Percentiles rank a stretch among this genome's conserved stretches.
These are phyloP conservation scores for Alternaria brassicicola DNA, from an alignment of 2,329 filamentous ascomycete species.

Conservation along the genomic window DNA sequence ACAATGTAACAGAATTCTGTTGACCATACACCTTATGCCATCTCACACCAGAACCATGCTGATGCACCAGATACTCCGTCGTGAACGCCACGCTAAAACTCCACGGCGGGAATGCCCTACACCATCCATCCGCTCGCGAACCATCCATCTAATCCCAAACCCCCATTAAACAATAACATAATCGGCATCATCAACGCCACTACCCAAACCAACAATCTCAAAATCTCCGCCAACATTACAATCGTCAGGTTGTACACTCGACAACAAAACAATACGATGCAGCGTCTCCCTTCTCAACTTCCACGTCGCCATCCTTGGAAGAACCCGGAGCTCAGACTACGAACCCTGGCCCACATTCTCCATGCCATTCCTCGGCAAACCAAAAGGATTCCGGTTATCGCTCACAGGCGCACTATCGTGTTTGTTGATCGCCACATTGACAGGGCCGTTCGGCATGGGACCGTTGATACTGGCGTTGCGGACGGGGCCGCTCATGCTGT, in stretches of 20 bases:
- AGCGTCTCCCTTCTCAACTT: not conserved
- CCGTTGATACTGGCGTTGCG: slow-evolving; percentile 21
- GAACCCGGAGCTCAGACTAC: not conserved
- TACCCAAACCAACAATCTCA: not conserved
- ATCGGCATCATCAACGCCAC: not conserved
- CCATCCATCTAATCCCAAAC: not conserved
- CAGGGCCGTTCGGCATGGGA: slow-evolving; percentile 5
- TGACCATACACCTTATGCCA: too few relatives aligned
- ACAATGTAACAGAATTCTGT: too few relatives aligned
- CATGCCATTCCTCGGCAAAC: not conserved
- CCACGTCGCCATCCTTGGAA: not conserved
- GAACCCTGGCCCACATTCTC: slow-evolving; percentile 12
- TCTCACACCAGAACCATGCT: too few relatives aligned
- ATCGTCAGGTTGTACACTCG: not conserved
- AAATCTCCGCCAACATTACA: not conserved
- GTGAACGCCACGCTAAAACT: too few relatives aligned
- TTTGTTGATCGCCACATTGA: slow-evolving; percentile 17
- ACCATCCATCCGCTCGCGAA: not conserved
- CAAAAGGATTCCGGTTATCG: slow-evolving; percentile 24
- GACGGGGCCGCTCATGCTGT: slow-evolving; percentile 14
- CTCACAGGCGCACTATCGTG: slow-evolving; percentile 28
- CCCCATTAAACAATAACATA: not conserved
- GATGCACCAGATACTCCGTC: too few relatives aligned
- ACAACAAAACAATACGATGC: not conserved
- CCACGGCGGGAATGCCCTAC: too few relatives aligned